Base-by-base conservation (phyloP, 2,329 filamentous ascomycete species). In the Neospermospora avenae region DNA sequence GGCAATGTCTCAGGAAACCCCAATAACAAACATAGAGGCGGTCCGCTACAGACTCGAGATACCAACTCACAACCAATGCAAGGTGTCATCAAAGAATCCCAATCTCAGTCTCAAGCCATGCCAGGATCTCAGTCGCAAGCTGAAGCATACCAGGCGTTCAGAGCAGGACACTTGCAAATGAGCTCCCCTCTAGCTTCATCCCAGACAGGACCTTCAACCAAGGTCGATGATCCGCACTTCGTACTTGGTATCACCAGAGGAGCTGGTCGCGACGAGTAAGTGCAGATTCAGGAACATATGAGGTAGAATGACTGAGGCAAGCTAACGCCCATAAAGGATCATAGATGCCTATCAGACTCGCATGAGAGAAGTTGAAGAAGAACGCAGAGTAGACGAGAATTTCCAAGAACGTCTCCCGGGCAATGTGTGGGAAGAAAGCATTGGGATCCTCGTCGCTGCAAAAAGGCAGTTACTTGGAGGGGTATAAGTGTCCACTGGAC, bases 141-240 rank as follows among this genome's bases (percentile, higher is more conserved):
- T 14, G 20, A 13, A 55, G 37, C 39, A 20, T 44, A 31, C 24
- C 20, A 45, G 14, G 53, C 39, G 4, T 55, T 42, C 25, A 55
- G 45, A 34, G 28, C 18, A 16, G 22, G 41, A 16, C 42, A 37
- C 13, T 25, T 18, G 18, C 52, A 44, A 13, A 34, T 10, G 37
- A 55, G 52, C 34, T 14, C 18, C 13, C 18, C 41, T 4, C n/a
- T 10, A 22, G 3, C 10, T 8, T 46, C 41, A 11, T 25, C 42
- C 4, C 24, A 48, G 11, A 35, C 18, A 4, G 39, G 35, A 44
- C 16, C 8, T 2, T 35, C 31, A 13, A 34, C 10, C n/a, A 6
- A 24, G 7, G 53, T 68, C n/a, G 60, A 62, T 4, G 67, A 68
- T 56, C 67, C 67, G 4, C 45, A 65, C 48, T 69, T 69, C 24